Conservation (phyloP, 371 early-diverging fungal genomes). For the Saksenaea vasiformis region DNA sequence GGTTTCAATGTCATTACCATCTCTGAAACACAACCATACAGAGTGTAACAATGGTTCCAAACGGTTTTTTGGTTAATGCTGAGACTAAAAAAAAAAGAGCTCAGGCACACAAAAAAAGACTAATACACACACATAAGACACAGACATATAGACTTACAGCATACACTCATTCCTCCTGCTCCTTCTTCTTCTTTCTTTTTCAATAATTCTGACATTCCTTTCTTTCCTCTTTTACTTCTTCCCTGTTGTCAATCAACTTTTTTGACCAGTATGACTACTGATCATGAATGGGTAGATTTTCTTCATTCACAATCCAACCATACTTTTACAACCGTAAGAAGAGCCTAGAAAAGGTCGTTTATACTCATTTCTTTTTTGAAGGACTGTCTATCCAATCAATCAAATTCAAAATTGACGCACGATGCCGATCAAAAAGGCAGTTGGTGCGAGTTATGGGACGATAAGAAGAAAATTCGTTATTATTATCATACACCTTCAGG, state of each 20-base stretch:
- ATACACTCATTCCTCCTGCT: neutral
- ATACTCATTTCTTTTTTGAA: neutral
- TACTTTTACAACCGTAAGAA: constrained; percentile 18
- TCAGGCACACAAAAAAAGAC: neutral
- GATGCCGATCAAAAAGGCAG: constrained; percentile 67
- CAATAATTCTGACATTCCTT: neutral
- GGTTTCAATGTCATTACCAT: neutral
- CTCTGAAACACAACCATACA: neutral
- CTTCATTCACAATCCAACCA: constrained; percentile 17
- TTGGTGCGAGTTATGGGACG: constrained; percentile 97
- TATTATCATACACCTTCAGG: constrained; percentile 88
- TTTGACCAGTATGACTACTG: neutral
- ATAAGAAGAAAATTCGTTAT: constrained; percentile 78
- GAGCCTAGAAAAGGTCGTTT: constrained; percentile 1
- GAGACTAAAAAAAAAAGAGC: constrained; percentile 1
- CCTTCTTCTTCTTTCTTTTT: constrained; percentile 5
- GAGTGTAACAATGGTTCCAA: neutral
- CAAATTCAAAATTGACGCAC: constrained; percentile 22
- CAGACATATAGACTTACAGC: neutral
- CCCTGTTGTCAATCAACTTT: neutral
- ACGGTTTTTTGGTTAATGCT: neutral
- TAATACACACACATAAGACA: neutral
- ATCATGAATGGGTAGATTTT: constrained; percentile 22
- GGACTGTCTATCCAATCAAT: constrained; percentile 14
- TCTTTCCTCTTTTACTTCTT: neutral